Evolutionary conservation across 768 basidiomycete genomes (phyloP).

Genomic region (Suillus bovinus): DNA sequence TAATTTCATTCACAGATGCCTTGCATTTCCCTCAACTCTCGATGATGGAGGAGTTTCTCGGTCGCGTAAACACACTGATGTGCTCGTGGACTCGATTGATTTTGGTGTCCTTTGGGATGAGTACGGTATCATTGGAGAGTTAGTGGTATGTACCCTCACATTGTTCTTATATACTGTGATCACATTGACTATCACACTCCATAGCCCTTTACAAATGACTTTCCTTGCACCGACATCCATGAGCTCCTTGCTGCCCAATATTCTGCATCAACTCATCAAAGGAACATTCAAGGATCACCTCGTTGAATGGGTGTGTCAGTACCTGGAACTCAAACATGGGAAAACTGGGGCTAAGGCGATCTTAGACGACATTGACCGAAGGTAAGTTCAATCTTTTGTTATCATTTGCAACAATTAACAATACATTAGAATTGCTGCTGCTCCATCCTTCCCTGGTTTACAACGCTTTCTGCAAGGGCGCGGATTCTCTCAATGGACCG

Average conservation of each 20-base stretch:
- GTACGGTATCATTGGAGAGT: slow-evolving; percentile 35
- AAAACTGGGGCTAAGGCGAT: slow-evolving; percentile 25
- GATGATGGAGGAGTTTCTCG: slow-evolving; percentile 25
- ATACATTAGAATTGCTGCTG: slow-evolving; percentile 26
- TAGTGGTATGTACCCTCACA: background rate
- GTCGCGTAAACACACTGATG: slow-evolving; percentile 22
- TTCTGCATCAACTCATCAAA: slow-evolving; percentile 13
- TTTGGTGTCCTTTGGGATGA: slow-evolving; percentile 35
- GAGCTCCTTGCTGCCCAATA: slow-evolving; percentile 10
- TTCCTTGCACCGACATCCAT: slow-evolving; percentile 1
- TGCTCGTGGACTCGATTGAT: slow-evolving; percentile 25
- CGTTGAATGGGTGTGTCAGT: slow-evolving; percentile 36
- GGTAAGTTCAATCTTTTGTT: background rate
- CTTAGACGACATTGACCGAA: slow-evolving; percentile 29
- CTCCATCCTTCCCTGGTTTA: slow-evolving; percentile 23
- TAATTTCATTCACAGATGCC: slow-evolving; percentile 26
- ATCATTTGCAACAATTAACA: background rate
- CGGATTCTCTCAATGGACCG: slow-evolving; percentile 10
- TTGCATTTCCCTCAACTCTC: slow-evolving; percentile 22
- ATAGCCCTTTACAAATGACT: background rate
- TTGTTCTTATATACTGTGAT: background rate
- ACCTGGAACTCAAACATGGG: slow-evolving; percentile 25
- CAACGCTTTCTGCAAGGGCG: background rate
- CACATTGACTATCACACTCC: background rate
- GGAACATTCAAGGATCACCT: slow-evolving; percentile 43